Evolutionary conservation across 495 filamentous ascomycete species (phyloP).

Genomic region (Daldinia decipiens): DNA sequence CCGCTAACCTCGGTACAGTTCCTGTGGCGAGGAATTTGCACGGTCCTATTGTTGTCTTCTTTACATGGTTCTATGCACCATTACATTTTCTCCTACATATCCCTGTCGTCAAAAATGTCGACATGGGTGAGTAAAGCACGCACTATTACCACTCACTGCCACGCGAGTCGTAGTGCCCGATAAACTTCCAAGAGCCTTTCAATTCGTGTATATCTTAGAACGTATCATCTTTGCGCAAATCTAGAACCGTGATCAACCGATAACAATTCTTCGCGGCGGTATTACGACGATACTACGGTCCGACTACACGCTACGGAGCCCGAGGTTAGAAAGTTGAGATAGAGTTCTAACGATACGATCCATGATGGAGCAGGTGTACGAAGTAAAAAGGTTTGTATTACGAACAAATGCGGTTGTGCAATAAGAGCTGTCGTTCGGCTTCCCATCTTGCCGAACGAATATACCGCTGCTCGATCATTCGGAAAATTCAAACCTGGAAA

Average conservation of each 20-base stretch:
- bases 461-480: slow-evolving; percentile 36
- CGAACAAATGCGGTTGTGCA: slow-evolving; percentile 38
- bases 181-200: slow-evolving; percentile 14
- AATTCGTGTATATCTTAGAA: background rate
- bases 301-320: background rate
- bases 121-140: slow-evolving; percentile 33
- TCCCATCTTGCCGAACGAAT: slow-evolving; percentile 25
- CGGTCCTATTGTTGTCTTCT: slow-evolving; percentile 33
- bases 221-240: background rate
- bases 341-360: slow-evolving; percentile 24
- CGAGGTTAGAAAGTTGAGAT: slow-evolving; percentile 13
- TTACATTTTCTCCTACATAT: slow-evolving; percentile 44
- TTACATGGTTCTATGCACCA: slow-evolving; percentile 41
- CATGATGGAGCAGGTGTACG: slow-evolving; percentile 11
- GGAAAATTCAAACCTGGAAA: slow-evolving; percentile 46
- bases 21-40: slow-evolving; percentile 21
- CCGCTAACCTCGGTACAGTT: slow-evolving; percentile 38
- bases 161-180: slow-evolving; percentile 35
- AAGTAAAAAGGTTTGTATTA: slow-evolving; percentile 17
- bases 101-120: slow-evolving; percentile 29
- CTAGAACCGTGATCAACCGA: background rate
- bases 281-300: slow-evolving; percentile 17
- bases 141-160: slow-evolving; percentile 40
- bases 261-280: background rate
- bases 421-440: slow-evolving; percentile 20